Percentiles rank a stretch among this genome's conserved stretches.
phyloP scores from a whole-genome alignment of 176 grass and related monocot genomes.

The Poa annua region DNA sequence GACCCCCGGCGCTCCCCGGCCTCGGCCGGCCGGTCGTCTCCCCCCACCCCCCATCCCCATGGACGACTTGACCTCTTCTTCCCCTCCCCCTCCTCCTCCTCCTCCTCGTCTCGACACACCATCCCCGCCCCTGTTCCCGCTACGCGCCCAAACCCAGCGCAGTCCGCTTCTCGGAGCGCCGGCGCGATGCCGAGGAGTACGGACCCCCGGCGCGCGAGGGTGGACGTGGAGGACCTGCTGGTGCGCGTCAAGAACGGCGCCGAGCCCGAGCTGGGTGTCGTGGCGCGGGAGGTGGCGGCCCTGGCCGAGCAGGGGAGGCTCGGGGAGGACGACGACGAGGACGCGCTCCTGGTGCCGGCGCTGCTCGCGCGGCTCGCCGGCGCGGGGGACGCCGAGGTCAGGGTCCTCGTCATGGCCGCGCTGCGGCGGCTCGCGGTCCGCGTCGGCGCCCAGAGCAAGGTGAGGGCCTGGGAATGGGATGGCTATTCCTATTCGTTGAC shows the following conservation, averaged over 20 bases:
- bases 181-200: conserved; percentile 31
- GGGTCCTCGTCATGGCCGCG: conserved; percentile 60
- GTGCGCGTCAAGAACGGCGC: conserved; percentile 64
- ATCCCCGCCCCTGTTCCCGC: not conserved
- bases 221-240: conserved; percentile 67
- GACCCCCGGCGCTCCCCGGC: not conserved
- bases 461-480: not conserved
- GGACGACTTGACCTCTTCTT: conserved; percentile 60
- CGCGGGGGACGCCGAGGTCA: conserved; percentile 40
- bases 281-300: conserved; percentile 45
- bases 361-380: conserved; percentile 51
- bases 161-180: not conserved
- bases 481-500: no score
- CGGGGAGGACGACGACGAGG: conserved; percentile 58
- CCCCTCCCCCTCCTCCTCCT: not conserved
- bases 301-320: conserved; percentile 47
- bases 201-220: not conserved
- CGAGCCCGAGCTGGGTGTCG: conserved; percentile 42
- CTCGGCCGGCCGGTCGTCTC: conserved; percentile 35
- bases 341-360: conserved; percentile 53
- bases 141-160: not conserved
- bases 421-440: conserved; percentile 53
- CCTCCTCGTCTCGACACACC: not conserved
- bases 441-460: conserved; percentile 61
- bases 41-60: conserved; percentile 43